Conservation (phyloP, 1,284 basidiomycete genomes). For the Irpex lacteus region DNA sequence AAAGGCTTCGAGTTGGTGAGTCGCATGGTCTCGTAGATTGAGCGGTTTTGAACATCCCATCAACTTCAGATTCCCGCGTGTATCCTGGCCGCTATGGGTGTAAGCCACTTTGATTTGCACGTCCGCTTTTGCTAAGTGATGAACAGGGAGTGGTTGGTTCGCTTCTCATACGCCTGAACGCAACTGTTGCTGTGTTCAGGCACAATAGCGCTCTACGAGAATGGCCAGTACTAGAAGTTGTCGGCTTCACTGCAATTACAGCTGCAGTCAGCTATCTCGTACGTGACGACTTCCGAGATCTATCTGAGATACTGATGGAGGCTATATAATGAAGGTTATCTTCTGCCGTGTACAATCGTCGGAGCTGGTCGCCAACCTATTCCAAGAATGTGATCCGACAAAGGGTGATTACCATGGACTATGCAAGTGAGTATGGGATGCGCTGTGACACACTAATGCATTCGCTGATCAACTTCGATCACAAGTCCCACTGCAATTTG, state of each 20-base stretch:
- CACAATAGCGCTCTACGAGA: constrained; percentile 53
- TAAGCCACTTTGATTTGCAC: constrained; percentile 26
- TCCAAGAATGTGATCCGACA: constrained; percentile 66
- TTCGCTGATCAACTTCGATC: background rate
- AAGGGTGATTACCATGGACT: constrained; percentile 69
- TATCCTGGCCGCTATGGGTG: constrained; percentile 56
- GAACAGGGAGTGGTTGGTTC: constrained; percentile 61
- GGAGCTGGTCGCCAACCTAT: constrained; percentile 68
- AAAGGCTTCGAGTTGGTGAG: constrained; percentile 67
- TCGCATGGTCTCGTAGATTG: background rate
- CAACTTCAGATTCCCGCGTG: constrained; percentile 60
- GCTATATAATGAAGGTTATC: constrained; percentile 20
- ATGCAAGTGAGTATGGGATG: constrained; percentile 55
- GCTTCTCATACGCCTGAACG: constrained; percentile 63
- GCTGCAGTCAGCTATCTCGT: constrained; percentile 69
- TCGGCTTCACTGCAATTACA: constrained; percentile 60
- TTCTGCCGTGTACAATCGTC: constrained; percentile 60
- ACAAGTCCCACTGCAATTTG: constrained; percentile 59
- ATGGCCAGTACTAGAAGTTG: constrained; percentile 65
- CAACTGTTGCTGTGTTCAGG: constrained; percentile 59
- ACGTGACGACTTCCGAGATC: constrained; percentile 24
- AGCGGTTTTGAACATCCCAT: background rate
- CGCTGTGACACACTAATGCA: background rate
- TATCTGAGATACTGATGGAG: too few relatives aligned
- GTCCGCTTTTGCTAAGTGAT: background rate